phyloP scores from a whole-genome alignment of 768 basidiomycete genomes.

The Cyclocybe cylindracea region DNA sequence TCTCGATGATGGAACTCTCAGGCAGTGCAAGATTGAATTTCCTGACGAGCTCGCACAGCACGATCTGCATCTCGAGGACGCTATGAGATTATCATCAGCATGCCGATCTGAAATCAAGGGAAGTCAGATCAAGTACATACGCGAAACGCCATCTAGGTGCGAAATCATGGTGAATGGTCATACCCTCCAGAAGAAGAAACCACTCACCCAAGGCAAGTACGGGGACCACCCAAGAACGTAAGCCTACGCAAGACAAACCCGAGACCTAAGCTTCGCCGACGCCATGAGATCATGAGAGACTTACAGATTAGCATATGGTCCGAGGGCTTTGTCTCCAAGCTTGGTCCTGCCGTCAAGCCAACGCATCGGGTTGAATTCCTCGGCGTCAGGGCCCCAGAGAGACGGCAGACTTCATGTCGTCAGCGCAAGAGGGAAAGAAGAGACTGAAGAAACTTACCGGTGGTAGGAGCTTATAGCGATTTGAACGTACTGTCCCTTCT shows the following conservation, averaged over 20 bases:
- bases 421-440: too few species aligned
- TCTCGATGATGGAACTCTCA: background rate
- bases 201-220: constrained; percentile 9
- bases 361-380: constrained; percentile 2
- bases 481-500: background rate
- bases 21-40: background rate
- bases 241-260: background rate
- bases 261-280: background rate
- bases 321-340: background rate
- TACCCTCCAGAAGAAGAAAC: background rate
- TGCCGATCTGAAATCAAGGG: background rate
- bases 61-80: constrained; percentile 5
- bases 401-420: background rate
- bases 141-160: constrained; percentile 6
- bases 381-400: constrained; percentile 7
- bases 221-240: constrained; percentile 6
- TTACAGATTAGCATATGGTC: constrained; percentile 9
- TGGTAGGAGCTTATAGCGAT: constrained; percentile 6
- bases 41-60: background rate
- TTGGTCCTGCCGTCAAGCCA: constrained; percentile 4
- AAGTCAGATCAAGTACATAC: background rate
- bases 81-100: background rate
- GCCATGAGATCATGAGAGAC: background rate
- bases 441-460: background rate
- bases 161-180: background rate